These are phyloP conservation scores for Mycena sp. DNA, from an alignment of 1,284 basidiomycete genomes.

Conservation along the genomic window DNA sequence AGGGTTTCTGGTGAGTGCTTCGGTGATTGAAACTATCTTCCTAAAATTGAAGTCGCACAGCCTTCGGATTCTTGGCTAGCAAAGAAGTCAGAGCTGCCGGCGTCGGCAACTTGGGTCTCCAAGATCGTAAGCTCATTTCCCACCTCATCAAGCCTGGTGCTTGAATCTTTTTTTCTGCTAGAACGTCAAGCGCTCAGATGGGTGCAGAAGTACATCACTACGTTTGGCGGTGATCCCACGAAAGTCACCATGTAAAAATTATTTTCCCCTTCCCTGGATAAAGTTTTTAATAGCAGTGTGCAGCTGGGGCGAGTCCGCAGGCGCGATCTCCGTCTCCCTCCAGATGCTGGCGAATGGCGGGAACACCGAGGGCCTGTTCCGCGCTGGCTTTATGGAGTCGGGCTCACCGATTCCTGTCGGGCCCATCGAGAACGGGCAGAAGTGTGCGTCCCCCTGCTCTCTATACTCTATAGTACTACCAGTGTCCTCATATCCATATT, in stretches of 20 bases:
- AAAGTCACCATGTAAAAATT: constrained; percentile 62
- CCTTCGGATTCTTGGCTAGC: constrained; percentile 52
- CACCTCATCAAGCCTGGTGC: neutral
- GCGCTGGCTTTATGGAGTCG: constrained; percentile 61
- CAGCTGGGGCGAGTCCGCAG: constrained; percentile 62
- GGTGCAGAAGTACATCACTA: constrained; percentile 70
- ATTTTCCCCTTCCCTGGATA: neutral
- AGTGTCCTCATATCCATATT: no score
- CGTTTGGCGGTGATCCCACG: constrained; percentile 70
- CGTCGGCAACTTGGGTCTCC: constrained; percentile 56
- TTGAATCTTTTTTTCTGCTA: constrained; percentile 31
- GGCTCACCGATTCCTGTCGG: constrained; percentile 55
- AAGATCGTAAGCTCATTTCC: constrained; percentile 45
- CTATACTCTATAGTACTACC: no score
- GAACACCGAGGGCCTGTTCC: constrained; percentile 58
- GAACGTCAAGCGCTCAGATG: constrained; percentile 68
- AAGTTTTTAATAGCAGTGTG: neutral
- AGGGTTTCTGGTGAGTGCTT: constrained; percentile 40
- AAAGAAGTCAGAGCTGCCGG: constrained; percentile 54
- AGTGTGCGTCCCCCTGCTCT: constrained; percentile 9
- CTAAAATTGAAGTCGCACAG: constrained; percentile 14
- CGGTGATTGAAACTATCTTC: no score
- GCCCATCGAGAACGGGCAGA: constrained; percentile 29
- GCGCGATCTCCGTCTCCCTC: constrained; percentile 58
- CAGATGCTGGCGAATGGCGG: constrained; percentile 65